Evolutionary conservation across 768 basidiomycete species (phyloP).

Genomic region (Amanita thiersii): DNA sequence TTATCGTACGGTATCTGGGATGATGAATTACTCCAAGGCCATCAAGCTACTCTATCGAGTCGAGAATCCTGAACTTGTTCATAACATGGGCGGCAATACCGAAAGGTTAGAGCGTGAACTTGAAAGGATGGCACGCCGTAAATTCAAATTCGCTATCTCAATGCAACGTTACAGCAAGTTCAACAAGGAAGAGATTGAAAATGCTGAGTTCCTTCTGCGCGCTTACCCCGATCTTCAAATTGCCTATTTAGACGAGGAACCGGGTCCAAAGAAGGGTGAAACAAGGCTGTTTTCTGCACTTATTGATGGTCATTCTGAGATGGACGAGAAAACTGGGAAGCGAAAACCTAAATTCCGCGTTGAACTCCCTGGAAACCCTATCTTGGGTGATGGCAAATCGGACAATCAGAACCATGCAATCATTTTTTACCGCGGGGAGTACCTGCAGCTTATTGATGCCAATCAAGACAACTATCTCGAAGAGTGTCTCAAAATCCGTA

Average conservation of each 20-base stretch:
- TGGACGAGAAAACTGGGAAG: constrained; percentile 81
- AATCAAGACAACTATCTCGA: constrained; percentile 99
- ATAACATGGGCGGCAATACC: constrained; percentile 93
- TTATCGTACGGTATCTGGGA: constrained; percentile 97
- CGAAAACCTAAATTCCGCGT: constrained; percentile 96
- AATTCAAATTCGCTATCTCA: constrained; percentile 97
- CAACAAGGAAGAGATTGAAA: constrained; percentile 98
- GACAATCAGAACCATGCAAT: constrained; percentile 99
- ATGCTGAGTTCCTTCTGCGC: constrained; percentile 94
- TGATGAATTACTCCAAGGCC: constrained; percentile 99
- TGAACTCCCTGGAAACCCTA: constrained; percentile 97
- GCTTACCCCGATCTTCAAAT: constrained; percentile 99
- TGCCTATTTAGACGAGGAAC: constrained; percentile 95
- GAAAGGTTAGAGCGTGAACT: constrained; percentile 93
- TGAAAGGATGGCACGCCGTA: constrained; percentile 93
- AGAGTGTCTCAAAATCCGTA: constrained; percentile 98
- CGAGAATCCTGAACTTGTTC: constrained; percentile 96
- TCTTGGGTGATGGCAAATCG: constrained; percentile 97
- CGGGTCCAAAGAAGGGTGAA: constrained; percentile 82
- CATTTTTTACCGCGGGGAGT: constrained; percentile 98
- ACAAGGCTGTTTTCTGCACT: constrained; percentile 84
- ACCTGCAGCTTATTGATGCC: constrained; percentile 97
- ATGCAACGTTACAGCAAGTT: constrained; percentile 99
- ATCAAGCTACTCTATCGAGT: constrained; percentile 99
- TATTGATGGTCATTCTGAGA: constrained; percentile 96